These are phyloP conservation scores for Wickerhamomyces hampshirensis DNA, from an alignment of 805 yeast species.

Conservation along the genomic window DNA sequence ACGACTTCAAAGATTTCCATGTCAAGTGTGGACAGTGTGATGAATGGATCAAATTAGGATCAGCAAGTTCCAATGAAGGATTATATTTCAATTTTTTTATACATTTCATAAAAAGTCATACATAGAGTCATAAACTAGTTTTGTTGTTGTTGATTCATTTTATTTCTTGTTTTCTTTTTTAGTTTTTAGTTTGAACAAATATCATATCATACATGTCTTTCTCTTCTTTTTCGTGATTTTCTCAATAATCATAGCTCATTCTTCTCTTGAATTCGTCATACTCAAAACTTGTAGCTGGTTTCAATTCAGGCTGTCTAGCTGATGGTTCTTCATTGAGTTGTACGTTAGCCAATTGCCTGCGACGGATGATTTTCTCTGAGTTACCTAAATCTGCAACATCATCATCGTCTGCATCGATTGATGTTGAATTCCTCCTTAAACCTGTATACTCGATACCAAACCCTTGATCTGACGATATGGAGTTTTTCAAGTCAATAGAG, in stretches of 20 bases:
- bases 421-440: not conserved
- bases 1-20: constrained; percentile 4
- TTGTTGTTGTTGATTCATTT: not conserved
- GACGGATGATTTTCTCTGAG: no score
- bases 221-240: no score
- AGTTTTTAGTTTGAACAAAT: not conserved
- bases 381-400: no score
- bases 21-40: constrained; percentile 20
- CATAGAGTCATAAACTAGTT: constrained; percentile 1
- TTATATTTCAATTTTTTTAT: constrained; percentile 21
- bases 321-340: no score
- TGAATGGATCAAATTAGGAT: constrained; percentile 21
- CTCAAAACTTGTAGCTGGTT: constrained; percentile 13
- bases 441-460: not conserved
- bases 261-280: constrained; percentile 24
- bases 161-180: not conserved
- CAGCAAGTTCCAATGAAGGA: constrained; percentile 8
- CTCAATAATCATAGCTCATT: constrained; percentile 12
- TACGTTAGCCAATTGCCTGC: no score
- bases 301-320: no score
- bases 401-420: not conserved
- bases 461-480: not conserved
- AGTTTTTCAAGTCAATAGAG: not conserved
- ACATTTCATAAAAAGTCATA: constrained; percentile 18
- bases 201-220: no score